These are phyloP conservation scores for Hortiboletus campestris DNA, from an alignment of 768 basidiomycete genomes.

Conservation along the genomic window DNA sequence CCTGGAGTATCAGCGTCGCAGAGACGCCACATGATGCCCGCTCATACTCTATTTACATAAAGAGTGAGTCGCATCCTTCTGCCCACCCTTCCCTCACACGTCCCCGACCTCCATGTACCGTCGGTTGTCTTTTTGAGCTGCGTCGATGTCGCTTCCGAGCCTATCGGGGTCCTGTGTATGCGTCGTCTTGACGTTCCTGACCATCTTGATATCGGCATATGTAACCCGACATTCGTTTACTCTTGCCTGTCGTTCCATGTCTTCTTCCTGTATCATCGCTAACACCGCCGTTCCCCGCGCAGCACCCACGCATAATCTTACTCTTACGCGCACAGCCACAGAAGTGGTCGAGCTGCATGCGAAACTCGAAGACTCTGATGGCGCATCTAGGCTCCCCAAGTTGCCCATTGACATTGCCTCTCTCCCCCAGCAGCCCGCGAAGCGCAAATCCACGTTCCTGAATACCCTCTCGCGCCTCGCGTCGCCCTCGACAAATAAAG, in stretches of 20 bases:
- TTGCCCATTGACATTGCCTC: slow-evolving; percentile 59
- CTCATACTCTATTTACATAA: slow-evolving; percentile 80
- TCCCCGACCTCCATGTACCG: slow-evolving; percentile 16
- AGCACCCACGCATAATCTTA: slow-evolving; percentile 90
- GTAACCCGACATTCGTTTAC: slow-evolving; percentile 15
- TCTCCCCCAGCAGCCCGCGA: slow-evolving; percentile 50
- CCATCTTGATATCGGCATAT: slow-evolving; percentile 9
- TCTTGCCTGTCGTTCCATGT: slow-evolving; percentile 15
- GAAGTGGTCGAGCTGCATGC: slow-evolving; percentile 82
- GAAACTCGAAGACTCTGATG: slow-evolving; percentile 69
- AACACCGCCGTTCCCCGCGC: slow-evolving; percentile 30
- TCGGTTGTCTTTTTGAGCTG: slow-evolving; percentile 20
- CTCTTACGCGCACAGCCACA: slow-evolving; percentile 71
- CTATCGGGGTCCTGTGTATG: slow-evolving; percentile 24
- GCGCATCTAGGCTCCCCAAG: slow-evolving; percentile 53
- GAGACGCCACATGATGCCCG: slow-evolving; percentile 74
- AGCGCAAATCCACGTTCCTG: slow-evolving; percentile 82
- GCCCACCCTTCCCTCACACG: slow-evolving; percentile 23
- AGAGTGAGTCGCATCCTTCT: slow-evolving; percentile 58
- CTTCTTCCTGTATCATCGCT: slow-evolving; percentile 22
- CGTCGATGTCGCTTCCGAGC: slow-evolving; percentile 25
- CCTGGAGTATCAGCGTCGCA: slow-evolving; percentile 86
- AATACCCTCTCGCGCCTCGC: slow-evolving; percentile 84
- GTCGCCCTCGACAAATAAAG: slow-evolving; percentile 62
- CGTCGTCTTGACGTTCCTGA: slow-evolving; percentile 16